phyloP scores from a whole-genome alignment of 257 asterid genomes.

The Solanum acaule region DNA sequence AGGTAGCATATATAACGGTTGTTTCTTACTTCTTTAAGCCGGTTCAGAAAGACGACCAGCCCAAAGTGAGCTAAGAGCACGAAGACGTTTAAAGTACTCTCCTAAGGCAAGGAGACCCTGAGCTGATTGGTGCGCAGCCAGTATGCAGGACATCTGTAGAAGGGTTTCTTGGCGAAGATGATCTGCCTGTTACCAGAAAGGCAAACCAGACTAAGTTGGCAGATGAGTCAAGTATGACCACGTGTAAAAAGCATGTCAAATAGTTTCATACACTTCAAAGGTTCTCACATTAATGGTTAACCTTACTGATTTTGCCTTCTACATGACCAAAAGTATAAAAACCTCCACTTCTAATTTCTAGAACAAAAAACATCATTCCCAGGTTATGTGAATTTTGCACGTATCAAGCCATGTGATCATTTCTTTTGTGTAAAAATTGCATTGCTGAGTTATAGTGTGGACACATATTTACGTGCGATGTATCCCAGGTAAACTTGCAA shows the following conservation, averaged over 20 bases:
- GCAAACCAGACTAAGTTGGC: not conserved
- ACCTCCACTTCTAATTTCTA: slow-evolving; percentile 19
- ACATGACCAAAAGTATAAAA: slow-evolving; percentile 17
- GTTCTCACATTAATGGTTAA: not conserved
- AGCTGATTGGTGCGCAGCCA: not conserved
- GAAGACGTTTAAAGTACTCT: slow-evolving; percentile 31
- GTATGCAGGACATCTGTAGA: not conserved
- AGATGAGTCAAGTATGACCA: not conserved
- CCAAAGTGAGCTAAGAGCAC: slow-evolving; percentile 29
- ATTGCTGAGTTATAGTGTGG: not conserved
- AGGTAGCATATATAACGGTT: not conserved
- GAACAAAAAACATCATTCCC: not conserved
- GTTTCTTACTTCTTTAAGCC: slow-evolving; percentile 11
- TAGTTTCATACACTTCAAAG: not conserved
- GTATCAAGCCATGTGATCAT: not conserved
- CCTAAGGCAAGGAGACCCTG: slow-evolving; percentile 9
- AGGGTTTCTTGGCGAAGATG: slow-evolving; percentile 1
- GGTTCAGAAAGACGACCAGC: slow-evolving; percentile 15
- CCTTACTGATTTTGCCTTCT: not conserved
- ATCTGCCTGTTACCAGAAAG: not conserved
- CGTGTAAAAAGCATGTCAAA: not conserved
- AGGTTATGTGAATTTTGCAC: not conserved
- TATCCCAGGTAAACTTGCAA: not conserved
- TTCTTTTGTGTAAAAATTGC: not conserved
- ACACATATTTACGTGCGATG: not conserved